A percentile compares a stretch with the other conserved stretches of the same genome.
These are phyloP conservation scores for Pythium aphanidermatum DNA, from an alignment of 352 stramenopile species.

Conservation along the genomic window DNA sequence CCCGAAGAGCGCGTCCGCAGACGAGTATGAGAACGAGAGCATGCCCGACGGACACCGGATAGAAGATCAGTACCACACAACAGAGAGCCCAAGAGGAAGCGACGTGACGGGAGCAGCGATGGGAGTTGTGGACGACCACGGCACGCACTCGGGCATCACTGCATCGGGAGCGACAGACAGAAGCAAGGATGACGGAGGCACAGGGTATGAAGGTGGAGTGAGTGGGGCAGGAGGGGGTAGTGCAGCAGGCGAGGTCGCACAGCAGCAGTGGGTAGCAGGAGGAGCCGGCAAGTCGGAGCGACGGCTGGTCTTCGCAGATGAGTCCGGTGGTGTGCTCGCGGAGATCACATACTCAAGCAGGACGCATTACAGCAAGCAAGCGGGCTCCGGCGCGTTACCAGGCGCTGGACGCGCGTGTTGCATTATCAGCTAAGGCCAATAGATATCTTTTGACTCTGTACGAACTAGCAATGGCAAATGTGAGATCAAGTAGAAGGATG, in stretches of 20 bases:
- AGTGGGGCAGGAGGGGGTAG: no score
- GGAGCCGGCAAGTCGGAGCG: constrained; percentile 26
- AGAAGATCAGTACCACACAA: constrained; percentile 20
- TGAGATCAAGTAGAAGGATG: not conserved
- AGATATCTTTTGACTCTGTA: no score
- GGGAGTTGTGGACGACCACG: no score
- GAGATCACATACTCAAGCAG: constrained; percentile 69
- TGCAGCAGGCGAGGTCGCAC: no score
- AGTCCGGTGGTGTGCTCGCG: constrained; percentile 41
- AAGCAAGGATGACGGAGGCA: not conserved
- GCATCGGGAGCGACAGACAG: not conserved
- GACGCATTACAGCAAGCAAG: constrained; percentile 79
- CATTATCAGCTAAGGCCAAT: constrained; percentile 30
- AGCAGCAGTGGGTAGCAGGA: not conserved
- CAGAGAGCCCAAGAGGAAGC: constrained; percentile 12
- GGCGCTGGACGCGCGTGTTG: constrained; percentile 31
- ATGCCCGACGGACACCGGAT: constrained; percentile 20
- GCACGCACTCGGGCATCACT: no score
- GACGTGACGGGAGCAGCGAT: constrained; percentile 6
- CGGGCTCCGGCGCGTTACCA: constrained; percentile 23
- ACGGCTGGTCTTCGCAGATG: constrained; percentile 59
- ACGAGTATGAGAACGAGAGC: constrained; percentile 20
- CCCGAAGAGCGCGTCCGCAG: constrained; percentile 16
- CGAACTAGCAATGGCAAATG: not conserved
- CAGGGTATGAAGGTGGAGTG: no score